Conservation (phyloP, 331 rosid genomes). For the Malus hybrid region DNA sequence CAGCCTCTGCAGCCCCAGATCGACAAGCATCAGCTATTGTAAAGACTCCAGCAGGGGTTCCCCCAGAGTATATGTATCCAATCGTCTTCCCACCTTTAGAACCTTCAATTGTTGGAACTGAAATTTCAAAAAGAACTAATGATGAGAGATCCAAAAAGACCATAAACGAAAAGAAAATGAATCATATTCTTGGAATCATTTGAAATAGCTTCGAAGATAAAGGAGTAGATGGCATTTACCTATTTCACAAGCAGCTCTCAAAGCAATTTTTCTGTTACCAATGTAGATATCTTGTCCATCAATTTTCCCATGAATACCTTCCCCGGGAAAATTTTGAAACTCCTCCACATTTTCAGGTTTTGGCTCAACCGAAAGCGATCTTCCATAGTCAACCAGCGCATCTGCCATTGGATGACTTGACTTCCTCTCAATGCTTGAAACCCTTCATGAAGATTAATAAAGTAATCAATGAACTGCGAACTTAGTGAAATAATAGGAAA, state of each 20-base stretch:
- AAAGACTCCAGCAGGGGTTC: constrained; percentile 45
- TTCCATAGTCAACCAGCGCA: constrained; percentile 65
- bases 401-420: constrained; percentile 94
- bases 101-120: constrained; percentile 45
- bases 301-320: constrained; percentile 74
- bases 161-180: neutral
- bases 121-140: constrained; percentile 1
- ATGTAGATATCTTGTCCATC: constrained; percentile 56
- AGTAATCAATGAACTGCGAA: too few relatives aligned
- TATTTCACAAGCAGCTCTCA: constrained; percentile 53
- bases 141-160: neutral
- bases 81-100: constrained; percentile 52
- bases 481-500: too few relatives aligned
- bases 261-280: constrained; percentile 63
- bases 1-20: constrained; percentile 64
- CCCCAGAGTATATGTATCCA: constrained; percentile 62
- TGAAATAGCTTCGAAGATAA: neutral
- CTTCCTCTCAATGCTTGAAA: constrained; percentile 86
- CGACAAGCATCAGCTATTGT: constrained; percentile 72
- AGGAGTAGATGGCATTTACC: constrained; percentile 29
- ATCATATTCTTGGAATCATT: neutral
- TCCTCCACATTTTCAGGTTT: constrained; percentile 65
- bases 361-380: constrained; percentile 48
- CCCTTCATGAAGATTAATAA: constrained; percentile 38
- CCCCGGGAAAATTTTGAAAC: constrained; percentile 81